Percentiles rank a stretch among this genome's conserved stretches.
phyloP scores from a whole-genome alignment of 83 land plant genomes.

The Picea abies region DNA sequence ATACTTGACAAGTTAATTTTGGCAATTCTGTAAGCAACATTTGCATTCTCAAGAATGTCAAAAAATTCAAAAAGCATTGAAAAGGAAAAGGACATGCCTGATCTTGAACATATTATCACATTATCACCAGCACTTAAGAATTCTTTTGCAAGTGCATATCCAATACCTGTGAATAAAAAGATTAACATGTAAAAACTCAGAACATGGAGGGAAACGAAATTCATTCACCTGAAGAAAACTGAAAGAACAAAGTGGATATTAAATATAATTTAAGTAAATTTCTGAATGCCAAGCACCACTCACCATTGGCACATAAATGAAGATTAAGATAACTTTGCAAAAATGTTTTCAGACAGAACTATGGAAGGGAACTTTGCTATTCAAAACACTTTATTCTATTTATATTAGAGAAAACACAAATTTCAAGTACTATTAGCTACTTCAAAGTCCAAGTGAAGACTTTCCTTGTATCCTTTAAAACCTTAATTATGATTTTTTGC shows the following conservation, averaged over 20 bases:
- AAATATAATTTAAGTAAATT: not conserved
- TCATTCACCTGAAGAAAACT: not conserved
- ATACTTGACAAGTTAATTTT: not conserved
- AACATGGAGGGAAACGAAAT: conserved; percentile 2
- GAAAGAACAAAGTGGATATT: not conserved
- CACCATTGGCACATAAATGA: too few species aligned
- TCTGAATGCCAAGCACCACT: not conserved
- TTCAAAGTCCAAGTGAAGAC: not conserved
- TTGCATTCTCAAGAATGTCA: not conserved
- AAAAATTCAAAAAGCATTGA: not conserved
- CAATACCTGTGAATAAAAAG: conserved; percentile 62
- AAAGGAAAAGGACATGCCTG: conserved; percentile 47
- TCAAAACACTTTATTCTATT: not conserved
- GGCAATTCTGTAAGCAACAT: not conserved
- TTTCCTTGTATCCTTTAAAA: not conserved
- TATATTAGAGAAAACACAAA: not conserved
- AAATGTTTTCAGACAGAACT: not conserved
- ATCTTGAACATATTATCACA: conserved; percentile 83
- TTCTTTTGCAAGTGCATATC: conserved; percentile 80
- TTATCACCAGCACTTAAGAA: conserved; percentile 85
- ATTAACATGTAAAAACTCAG: not conserved
- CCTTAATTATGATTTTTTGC: not conserved
- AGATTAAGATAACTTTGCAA: not conserved
- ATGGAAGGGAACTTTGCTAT: not conserved
- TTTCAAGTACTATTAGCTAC: not conserved